Conservation (phyloP, 2,329 filamentous ascomycete species). For the Alternaria burnsii region DNA sequence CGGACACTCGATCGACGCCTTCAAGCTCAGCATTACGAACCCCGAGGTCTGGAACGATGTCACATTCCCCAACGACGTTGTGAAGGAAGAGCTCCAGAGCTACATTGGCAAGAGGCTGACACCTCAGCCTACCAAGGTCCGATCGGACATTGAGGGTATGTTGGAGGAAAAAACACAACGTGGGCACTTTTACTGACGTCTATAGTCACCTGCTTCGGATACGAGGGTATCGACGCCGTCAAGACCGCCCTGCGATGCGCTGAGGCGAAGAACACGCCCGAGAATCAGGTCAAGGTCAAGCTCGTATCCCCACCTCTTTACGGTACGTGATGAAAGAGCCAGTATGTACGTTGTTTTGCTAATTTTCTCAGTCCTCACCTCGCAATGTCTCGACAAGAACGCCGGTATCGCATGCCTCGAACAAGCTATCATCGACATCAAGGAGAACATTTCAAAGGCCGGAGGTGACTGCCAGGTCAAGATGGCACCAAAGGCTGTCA, state of each 20-base stretch:
- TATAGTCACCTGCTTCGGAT: constrained; percentile 66
- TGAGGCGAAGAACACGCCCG: constrained; percentile 89
- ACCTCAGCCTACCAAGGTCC: constrained; percentile 98
- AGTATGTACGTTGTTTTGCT: constrained; percentile 11
- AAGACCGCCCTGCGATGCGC: constrained; percentile 91
- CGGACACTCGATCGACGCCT: constrained; percentile 94
- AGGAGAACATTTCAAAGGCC: constrained; percentile 77
- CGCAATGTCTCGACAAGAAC: constrained; percentile 92
- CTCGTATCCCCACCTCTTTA: constrained; percentile 98
- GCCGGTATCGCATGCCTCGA: constrained; percentile 85
- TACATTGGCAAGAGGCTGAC: constrained; percentile 98
- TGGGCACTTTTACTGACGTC: constrained; percentile 16
- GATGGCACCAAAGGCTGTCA: constrained; percentile 99
- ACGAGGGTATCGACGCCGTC: constrained; percentile 98
- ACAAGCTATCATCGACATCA: constrained; percentile 88
- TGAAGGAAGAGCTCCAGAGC: constrained; percentile 87
- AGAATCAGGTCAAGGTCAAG: constrained; percentile 97
- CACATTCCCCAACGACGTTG: constrained; percentile 82
- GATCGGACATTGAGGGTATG: constrained; percentile 83
- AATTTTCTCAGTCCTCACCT: constrained; percentile 74
- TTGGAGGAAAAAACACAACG: constrained; percentile 70
- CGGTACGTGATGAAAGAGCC: constrained; percentile 34
- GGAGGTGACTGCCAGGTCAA: constrained; percentile 87
- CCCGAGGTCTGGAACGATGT: constrained; percentile 96
- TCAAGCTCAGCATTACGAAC: constrained; percentile 99